phyloP scores from a whole-genome alignment of 2,329 filamentous ascomycete species.

The Fusarium pseudoanthophilum region DNA sequence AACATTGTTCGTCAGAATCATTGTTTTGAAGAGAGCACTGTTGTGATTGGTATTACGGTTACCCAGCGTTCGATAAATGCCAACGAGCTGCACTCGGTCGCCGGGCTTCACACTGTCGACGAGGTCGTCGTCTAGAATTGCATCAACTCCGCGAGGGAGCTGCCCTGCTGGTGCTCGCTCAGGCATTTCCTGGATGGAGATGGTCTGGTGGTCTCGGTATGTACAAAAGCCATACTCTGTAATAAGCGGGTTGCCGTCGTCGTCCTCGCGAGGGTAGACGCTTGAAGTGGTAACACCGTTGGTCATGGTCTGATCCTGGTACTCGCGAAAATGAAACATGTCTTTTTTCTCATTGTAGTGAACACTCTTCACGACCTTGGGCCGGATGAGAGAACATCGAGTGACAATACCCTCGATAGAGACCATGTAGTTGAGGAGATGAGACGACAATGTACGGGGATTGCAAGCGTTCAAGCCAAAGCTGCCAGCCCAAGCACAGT shows the following conservation, averaged over 20 bases:
- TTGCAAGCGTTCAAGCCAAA: slow-evolving; percentile 97
- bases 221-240: slow-evolving; percentile 97
- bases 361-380: slow-evolving; percentile 98
- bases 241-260: slow-evolving; percentile 88
- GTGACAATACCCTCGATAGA: slow-evolving; percentile 98
- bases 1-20: slow-evolving; percentile 94
- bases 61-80: slow-evolving; percentile 91
- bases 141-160: slow-evolving; percentile 93
- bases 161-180: slow-evolving; percentile 95
- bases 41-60: slow-evolving; percentile 92
- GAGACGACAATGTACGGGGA: slow-evolving; percentile 88
- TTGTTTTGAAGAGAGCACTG: slow-evolving; percentile 93
- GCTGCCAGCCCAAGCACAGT: slow-evolving; percentile 96
- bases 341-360: slow-evolving; percentile 92
- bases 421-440: slow-evolving; percentile 95
- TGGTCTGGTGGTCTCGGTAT: slow-evolving; percentile 96
- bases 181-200: slow-evolving; percentile 99
- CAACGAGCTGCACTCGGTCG: slow-evolving; percentile 96
- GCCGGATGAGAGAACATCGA: slow-evolving; percentile 91
- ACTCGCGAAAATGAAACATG: slow-evolving; percentile 89
- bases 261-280: slow-evolving; percentile 94
- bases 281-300: slow-evolving; percentile 88
- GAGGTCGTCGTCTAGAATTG: slow-evolving; percentile 95
- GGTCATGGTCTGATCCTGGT: slow-evolving; percentile 97
- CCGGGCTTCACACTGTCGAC: slow-evolving; percentile 96